Evolutionary conservation across 176 grass and related monocot genomes (phyloP).

Genomic region (Eleusine coracana): DNA sequence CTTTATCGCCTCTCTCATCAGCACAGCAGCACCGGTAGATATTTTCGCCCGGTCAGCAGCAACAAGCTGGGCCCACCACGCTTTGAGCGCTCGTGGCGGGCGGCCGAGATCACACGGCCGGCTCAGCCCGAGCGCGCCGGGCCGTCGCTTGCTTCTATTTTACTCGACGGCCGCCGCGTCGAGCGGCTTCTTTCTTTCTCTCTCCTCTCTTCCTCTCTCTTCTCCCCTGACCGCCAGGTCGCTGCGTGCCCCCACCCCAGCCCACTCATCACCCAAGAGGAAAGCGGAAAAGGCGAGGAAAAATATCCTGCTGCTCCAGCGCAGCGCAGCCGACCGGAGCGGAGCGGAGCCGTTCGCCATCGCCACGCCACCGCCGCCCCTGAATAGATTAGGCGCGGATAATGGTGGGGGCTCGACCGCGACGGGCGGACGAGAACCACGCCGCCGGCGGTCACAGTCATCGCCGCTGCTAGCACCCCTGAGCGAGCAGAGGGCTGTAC

Average conservation of each 20-base stretch:
- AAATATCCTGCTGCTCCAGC: slow-evolving; percentile 48
- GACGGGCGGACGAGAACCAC: slow-evolving; percentile 18
- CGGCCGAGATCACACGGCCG: slow-evolving; percentile 26
- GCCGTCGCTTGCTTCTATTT: slow-evolving; percentile 18
- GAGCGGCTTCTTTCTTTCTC: neutral
- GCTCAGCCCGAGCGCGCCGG: slow-evolving; percentile 7
- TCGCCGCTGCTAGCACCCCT: slow-evolving; percentile 4
- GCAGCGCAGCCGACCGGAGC: neutral
- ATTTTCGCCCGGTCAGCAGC: slow-evolving; percentile 32
- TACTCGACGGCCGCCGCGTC: neutral
- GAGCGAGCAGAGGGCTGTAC: neutral
- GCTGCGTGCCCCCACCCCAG: slow-evolving; percentile 22
- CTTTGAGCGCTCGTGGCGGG: neutral
- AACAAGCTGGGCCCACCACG: too few relatives aligned
- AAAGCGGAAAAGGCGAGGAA: slow-evolving; percentile 39
- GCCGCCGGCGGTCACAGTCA: slow-evolving; percentile 22
- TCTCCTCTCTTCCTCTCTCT: too few relatives aligned
- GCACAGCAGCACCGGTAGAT: slow-evolving; percentile 9
- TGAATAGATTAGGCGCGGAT: slow-evolving; percentile 40
- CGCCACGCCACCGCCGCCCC: slow-evolving; percentile 23
- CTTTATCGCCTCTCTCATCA: neutral
- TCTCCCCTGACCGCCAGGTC: neutral
- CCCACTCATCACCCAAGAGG: slow-evolving; percentile 2
- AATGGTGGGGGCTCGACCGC: slow-evolving; percentile 25
- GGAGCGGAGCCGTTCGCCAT: neutral